Evolutionary conservation across 768 basidiomycete genomes (phyloP), one percentile per base, ranked within the genome.

Genomic region (Neoboletus brunneissimus): DNA sequence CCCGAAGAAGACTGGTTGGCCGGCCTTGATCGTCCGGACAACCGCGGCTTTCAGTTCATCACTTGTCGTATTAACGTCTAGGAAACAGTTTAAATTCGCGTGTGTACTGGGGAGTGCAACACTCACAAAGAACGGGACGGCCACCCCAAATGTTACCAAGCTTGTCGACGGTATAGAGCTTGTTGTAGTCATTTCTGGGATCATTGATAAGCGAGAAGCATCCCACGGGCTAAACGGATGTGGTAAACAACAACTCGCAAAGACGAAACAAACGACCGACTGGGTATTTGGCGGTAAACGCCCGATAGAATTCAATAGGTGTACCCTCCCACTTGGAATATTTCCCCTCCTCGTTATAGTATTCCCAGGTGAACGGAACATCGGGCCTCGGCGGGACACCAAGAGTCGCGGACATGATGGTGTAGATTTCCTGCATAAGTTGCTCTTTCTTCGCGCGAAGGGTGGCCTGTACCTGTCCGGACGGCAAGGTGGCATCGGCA

Each of bases 131-230:
- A 25, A 98, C 87, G 18, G 87, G 82, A 5, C 91, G 80, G 6
- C 86, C 93, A 57, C 89, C 90, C 87, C 89, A 93, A 49, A 98
- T 76, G 65, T 98, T 98, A 16, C 95, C 95, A 35, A 98, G 85
- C 65, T 91, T 88, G 64, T 95, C 86, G 18, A 98, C 94, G 1
- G 93, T 93, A 75, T 95, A 95, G 16, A 96, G 79, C 71, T 85
- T 88, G 48, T 79, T 80, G 70, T 88, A 93, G 20, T 76, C 76
- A 67, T 98, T 95, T 25, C 96, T 83, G 11, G 96, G 95, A 69
- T 98, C 96, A 65, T 98, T 88, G 71, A 98, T 93, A 13, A 98
- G 81, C 37, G 94, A 96, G 79, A 98, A 96, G 2, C 81, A 86
- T 25, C 94, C 89, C 4, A 77, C 67, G 2, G 86, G 84, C 83